Evolutionary conservation across 345 rosid species (phyloP).

Genomic region (Eutrema heterophyllum): DNA sequence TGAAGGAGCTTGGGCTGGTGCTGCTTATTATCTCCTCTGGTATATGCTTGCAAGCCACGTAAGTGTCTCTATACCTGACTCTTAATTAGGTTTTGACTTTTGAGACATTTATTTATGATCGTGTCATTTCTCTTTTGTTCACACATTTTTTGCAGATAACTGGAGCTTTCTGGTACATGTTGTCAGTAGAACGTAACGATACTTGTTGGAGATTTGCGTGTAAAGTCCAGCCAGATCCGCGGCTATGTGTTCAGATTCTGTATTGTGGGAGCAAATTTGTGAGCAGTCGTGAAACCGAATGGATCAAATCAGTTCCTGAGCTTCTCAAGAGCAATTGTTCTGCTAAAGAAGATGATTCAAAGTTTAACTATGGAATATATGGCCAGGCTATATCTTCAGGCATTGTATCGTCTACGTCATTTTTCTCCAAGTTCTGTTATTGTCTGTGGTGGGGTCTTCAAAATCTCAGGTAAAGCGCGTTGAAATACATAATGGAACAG

Average conservation of each 20-base stretch:
- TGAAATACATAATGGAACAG: not conserved
- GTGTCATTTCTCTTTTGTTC: not conserved
- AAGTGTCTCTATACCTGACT: constrained; percentile 27
- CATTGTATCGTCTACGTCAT: constrained; percentile 42
- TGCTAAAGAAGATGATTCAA: constrained; percentile 15
- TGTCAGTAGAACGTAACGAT: constrained; percentile 67
- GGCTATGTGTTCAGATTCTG: constrained; percentile 41
- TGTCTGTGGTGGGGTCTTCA: constrained; percentile 94
- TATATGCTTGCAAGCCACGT: constrained; percentile 88
- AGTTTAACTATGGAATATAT: constrained; percentile 66
- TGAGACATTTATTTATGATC: not conserved
- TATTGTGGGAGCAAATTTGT: constrained; percentile 56
- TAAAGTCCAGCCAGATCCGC: constrained; percentile 22
- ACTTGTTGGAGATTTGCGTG: constrained; percentile 71
- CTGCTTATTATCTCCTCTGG: constrained; percentile 87
- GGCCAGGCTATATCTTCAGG: constrained; percentile 60
- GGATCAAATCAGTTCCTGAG: constrained; percentile 42
- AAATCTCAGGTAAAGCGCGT: constrained; percentile 53
- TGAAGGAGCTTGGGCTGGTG: constrained; percentile 79
- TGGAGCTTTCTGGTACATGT: constrained; percentile 77
- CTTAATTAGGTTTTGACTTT: not conserved
- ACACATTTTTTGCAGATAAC: constrained; percentile 43
- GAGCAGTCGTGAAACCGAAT: constrained; percentile 36
- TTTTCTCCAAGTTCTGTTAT: constrained; percentile 57
- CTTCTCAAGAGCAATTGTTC: constrained; percentile 39